Percentiles rank a stretch among this genome's conserved stretches.
Evolutionary conservation across 169 alveolate genomes (phyloP).

Genomic region (Perkinsus chesapeaki): DNA sequence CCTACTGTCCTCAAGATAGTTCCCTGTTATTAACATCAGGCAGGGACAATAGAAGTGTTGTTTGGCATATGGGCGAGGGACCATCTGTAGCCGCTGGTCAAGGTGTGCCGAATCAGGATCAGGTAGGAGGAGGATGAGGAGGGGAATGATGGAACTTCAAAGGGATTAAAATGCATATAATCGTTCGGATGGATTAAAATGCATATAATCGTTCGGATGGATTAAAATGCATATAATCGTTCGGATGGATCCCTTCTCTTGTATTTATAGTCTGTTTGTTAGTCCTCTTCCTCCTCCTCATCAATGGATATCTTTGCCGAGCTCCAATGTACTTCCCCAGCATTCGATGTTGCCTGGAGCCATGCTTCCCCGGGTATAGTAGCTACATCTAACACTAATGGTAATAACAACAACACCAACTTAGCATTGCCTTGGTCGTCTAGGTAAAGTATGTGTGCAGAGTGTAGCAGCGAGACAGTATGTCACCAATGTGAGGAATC

Average conservation of each 20-base stretch:
- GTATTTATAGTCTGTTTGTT: too few relatives aligned
- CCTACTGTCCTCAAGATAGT: slow-evolving; percentile 27
- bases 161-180: too few relatives aligned
- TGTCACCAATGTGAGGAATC: background rate
- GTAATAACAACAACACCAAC: too few relatives aligned
- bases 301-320: background rate
- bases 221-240: too few relatives aligned
- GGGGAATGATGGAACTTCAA: too few relatives aligned
- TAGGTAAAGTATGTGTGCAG: background rate
- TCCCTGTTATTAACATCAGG: slow-evolving; percentile 31
- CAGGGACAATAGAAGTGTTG: slow-evolving; percentile 25
- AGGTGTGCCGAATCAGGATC: background rate
- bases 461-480: background rate
- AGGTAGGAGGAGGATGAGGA: too few relatives aligned
- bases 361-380: background rate
- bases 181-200: too few relatives aligned
- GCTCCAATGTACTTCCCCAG: background rate
- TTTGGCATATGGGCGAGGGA: slow-evolving; percentile 17
- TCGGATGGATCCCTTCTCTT: too few relatives aligned
- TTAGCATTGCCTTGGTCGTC: background rate
- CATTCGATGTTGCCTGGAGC: background rate
- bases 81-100: background rate
- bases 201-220: too few relatives aligned
- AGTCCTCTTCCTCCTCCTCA: background rate
- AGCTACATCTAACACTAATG: background rate